These are phyloP conservation scores for Ceratocystis destructans DNA, from an alignment of 2,329 filamentous ascomycete species.

Conservation along the genomic window DNA sequence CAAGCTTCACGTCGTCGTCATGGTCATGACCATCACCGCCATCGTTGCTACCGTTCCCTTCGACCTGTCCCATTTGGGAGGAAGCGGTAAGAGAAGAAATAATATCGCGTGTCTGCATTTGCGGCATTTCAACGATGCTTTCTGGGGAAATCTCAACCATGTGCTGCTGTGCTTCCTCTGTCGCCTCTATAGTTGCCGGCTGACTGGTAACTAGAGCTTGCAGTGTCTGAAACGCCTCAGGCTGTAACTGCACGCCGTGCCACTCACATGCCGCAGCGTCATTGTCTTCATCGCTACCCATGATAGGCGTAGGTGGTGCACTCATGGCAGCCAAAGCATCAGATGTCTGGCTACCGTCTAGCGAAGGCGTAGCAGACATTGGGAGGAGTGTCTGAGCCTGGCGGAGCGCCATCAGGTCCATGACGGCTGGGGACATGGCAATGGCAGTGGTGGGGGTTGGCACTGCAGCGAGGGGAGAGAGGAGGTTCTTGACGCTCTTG, in stretches of 20 bases:
- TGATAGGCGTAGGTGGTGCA: conserved; percentile 70
- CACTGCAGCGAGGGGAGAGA: conserved; percentile 40
- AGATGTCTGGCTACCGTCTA: conserved; percentile 78
- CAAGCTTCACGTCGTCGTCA: conserved; percentile 13
- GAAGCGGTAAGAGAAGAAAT: conserved; percentile 14
- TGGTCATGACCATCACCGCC: background rate
- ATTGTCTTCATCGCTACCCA: conserved; percentile 41
- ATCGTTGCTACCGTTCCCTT: background rate
- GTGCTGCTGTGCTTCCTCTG: conserved; percentile 46
- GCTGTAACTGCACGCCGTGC: conserved; percentile 61
- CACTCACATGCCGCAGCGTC: conserved; percentile 43
- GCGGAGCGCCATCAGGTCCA: conserved; percentile 54
- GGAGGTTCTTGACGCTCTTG: conserved; percentile 32
- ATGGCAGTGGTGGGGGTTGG: conserved; percentile 53
- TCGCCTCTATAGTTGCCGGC: conserved; percentile 27
- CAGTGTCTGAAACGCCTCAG: conserved; percentile 60
- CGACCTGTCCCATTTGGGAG: background rate
- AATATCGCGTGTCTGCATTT: background rate
- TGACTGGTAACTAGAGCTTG: conserved; percentile 52
- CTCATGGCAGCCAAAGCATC: conserved; percentile 76
- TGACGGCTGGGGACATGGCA: conserved; percentile 59
- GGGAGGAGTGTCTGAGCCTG: conserved; percentile 54
- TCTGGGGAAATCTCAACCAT: conserved; percentile 22
- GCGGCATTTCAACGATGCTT: conserved; percentile 30
- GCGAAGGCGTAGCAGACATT: conserved; percentile 68